phyloP scores from a whole-genome alignment of 2,329 filamentous ascomycete species.

The Sporothrix brasiliensis region DNA sequence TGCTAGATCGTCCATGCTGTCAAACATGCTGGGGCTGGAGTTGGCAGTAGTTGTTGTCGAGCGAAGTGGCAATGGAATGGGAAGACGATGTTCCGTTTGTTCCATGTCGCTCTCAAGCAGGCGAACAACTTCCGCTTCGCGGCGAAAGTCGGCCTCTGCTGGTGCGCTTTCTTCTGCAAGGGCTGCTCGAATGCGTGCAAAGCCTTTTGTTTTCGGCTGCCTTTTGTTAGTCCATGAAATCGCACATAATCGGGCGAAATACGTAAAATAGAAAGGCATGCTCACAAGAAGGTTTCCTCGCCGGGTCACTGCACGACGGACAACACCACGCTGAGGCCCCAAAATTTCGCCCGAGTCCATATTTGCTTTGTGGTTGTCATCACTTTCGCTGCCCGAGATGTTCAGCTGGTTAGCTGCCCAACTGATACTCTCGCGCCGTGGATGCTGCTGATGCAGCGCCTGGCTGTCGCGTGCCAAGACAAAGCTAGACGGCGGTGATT shows the following conservation, averaged over 20 bases:
- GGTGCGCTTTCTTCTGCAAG: constrained; percentile 86
- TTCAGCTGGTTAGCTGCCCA: constrained; percentile 88
- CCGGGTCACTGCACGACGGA: constrained; percentile 79
- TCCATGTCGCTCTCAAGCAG: constrained; percentile 86
- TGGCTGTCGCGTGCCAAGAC: constrained; percentile 32
- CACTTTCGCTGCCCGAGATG: constrained; percentile 78
- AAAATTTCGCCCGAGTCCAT: constrained; percentile 51
- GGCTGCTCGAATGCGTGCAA: constrained; percentile 88
- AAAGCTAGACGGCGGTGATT: constrained; percentile 67
- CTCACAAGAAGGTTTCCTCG: constrained; percentile 85
- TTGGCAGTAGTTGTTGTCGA: constrained; percentile 56
- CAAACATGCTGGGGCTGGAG: constrained; percentile 67
- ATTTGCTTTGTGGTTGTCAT: constrained; percentile 62
- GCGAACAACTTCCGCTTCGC: constrained; percentile 92
- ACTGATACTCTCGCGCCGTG: constrained; percentile 84
- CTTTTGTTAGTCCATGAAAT: background rate
- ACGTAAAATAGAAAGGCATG: background rate
- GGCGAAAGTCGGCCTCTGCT: constrained; percentile 82
- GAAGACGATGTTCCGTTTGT: constrained; percentile 46
- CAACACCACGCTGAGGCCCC: constrained; percentile 69
- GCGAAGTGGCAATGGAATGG: constrained; percentile 43
- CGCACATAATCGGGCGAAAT: background rate
- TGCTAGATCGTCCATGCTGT: constrained; percentile 66
- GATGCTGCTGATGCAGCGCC: constrained; percentile 42
- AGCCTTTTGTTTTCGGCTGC: constrained; percentile 86